phyloP scores from a whole-genome alignment of 1,139 yeast species.

The Hemisphaericaspora xylofermentans region DNA sequence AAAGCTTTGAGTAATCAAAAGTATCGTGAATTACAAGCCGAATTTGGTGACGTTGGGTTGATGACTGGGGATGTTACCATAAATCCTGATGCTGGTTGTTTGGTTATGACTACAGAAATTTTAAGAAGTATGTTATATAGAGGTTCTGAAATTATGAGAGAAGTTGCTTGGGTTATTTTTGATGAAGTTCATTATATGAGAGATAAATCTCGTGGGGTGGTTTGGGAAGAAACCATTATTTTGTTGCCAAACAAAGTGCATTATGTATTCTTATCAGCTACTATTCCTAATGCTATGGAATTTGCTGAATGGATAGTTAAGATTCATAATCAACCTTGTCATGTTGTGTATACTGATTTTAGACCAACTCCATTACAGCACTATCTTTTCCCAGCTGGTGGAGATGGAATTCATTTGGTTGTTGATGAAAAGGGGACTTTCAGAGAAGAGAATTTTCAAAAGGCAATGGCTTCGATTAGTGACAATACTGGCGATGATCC shows the following conservation, averaged over 20 bases:
- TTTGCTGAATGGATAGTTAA: constrained; percentile 98
- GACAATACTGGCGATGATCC: constrained; percentile 87
- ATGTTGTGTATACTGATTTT: constrained; percentile 96
- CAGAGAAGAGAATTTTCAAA: constrained; percentile 96
- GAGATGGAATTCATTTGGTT: constrained; percentile 95
- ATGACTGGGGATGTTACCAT: constrained; percentile 98
- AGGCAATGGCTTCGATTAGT: constrained; percentile 93
- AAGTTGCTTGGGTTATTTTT: constrained; percentile 94
- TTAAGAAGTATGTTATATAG: constrained; percentile 87
- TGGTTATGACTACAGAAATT: constrained; percentile 98
- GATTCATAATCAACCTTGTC: constrained; percentile 94
- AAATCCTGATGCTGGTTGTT: constrained; percentile 94
- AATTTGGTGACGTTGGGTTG: constrained; percentile 93
- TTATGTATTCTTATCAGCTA: constrained; percentile 86
- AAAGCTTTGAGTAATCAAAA: constrained; percentile 96
- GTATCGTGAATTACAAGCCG: constrained; percentile 87
- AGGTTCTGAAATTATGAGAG: constrained; percentile 94
- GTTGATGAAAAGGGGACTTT: constrained; percentile 96
- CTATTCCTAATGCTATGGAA: constrained; percentile 97
- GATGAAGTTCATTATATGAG: constrained; percentile 97
- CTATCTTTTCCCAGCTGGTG: constrained; percentile 94
- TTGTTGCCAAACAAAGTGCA: constrained; percentile 93
- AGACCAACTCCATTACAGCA: constrained; percentile 98
- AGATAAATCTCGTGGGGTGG: constrained; percentile 96
- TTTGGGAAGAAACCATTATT: constrained; percentile 98